Conservation (phyloP, 2,329 filamentous ascomycete genomes). For the Alternaria consortialis region DNA sequence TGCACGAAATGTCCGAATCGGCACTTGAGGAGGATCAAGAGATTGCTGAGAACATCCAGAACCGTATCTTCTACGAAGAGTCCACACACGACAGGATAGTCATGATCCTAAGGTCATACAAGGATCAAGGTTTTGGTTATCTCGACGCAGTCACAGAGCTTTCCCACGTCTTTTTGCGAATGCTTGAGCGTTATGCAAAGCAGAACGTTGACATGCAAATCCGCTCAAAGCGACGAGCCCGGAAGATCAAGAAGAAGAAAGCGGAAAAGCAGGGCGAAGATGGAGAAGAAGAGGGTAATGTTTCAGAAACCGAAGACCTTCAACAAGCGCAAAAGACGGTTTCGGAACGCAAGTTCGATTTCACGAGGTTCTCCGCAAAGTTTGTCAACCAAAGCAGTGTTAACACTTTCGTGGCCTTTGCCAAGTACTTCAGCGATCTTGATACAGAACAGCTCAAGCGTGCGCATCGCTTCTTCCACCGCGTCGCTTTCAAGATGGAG, state of each 20-base stretch:
- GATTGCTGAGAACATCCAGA: slow-evolving; percentile 96
- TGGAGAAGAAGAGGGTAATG: slow-evolving; percentile 65
- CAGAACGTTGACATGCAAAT: slow-evolving; percentile 95
- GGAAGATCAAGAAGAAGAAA: slow-evolving; percentile 74
- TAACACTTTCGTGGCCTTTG: slow-evolving; percentile 86
- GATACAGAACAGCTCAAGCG: slow-evolving; percentile 84
- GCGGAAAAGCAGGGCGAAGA: slow-evolving; percentile 59
- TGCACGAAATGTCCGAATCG: slow-evolving; percentile 90
- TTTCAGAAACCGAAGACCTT: slow-evolving; percentile 71
- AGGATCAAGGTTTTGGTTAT: slow-evolving; percentile 92
- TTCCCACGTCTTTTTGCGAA: slow-evolving; percentile 87
- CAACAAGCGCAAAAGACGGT: slow-evolving; percentile 73
- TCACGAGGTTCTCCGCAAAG: slow-evolving; percentile 79
- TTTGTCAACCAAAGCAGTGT: slow-evolving; percentile 87
- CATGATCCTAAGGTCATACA: slow-evolving; percentile 83
- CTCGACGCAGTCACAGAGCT: slow-evolving; percentile 92
- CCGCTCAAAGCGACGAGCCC: slow-evolving; percentile 77
- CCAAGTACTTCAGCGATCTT: slow-evolving; percentile 82
- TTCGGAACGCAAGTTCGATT: slow-evolving; percentile 93
- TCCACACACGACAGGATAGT: slow-evolving; percentile 89
- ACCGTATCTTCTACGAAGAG: slow-evolving; percentile 98
- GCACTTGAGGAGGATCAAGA: slow-evolving; percentile 92
- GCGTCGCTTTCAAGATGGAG: slow-evolving; percentile 93
- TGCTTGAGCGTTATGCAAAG: slow-evolving; percentile 92
- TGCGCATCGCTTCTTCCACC: slow-evolving; percentile 92